These are phyloP conservation scores for Phialemoniopsis sp. DNA, from an alignment of 2,329 filamentous ascomycete species.

Conservation along the genomic window DNA sequence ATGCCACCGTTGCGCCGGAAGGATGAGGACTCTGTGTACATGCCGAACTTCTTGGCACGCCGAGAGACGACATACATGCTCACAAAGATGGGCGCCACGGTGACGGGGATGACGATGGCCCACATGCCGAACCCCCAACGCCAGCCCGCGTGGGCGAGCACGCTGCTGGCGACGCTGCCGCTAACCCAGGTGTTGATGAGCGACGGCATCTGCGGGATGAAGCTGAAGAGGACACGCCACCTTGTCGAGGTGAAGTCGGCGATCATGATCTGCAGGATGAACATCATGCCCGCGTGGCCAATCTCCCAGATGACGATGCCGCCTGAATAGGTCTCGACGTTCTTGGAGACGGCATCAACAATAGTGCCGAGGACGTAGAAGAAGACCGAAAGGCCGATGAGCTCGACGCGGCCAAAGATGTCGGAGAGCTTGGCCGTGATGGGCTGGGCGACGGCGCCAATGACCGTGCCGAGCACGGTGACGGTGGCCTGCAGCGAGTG, in stretches of 20 bases:
- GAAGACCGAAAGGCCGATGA: conserved; percentile 48
- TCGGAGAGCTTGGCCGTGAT: conserved; percentile 59
- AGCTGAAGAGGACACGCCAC: conserved; percentile 57
- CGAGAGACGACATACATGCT: conserved; percentile 14
- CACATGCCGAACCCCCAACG: conserved; percentile 63
- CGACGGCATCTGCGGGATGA: conserved; percentile 56
- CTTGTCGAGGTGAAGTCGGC: conserved; percentile 57
- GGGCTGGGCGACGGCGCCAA: conserved; percentile 54
- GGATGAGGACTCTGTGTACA: background rate
- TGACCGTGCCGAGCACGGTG: conserved; percentile 51
- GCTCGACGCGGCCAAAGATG: conserved; percentile 57
- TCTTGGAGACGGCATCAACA: conserved; percentile 49
- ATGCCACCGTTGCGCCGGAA: too few relatives aligned
- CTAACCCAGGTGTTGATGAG: conserved; percentile 61
- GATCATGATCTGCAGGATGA: conserved; percentile 61
- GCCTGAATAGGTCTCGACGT: conserved; percentile 45
- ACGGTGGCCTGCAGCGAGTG: conserved; percentile 64
- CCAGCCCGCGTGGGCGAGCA: conserved; percentile 48
- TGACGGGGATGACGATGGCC: conserved; percentile 55
- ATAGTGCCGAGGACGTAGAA: conserved; percentile 56
- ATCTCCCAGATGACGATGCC: conserved; percentile 60
- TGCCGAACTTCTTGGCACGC: conserved; percentile 4
- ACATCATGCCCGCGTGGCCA: conserved; percentile 31
- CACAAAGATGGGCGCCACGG: conserved; percentile 47
- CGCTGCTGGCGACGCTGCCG: conserved; percentile 48